A percentile compares a stretch with the other conserved stretches of the same genome.
Conservation (phyloP, 208 protist genomes). For the Crithidia fasciculata region DNA sequence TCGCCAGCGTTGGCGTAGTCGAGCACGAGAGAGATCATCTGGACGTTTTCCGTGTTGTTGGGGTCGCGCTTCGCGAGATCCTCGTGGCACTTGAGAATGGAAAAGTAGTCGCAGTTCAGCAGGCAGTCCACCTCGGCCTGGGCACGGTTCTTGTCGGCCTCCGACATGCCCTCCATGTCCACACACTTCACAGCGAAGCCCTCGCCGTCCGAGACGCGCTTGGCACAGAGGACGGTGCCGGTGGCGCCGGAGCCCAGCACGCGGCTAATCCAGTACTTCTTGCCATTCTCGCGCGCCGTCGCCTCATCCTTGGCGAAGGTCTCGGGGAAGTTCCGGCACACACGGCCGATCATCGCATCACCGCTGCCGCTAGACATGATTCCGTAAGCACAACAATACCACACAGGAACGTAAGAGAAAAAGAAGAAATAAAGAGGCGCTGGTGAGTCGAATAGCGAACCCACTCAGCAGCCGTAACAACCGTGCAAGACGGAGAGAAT, state of each 20-base stretch:
- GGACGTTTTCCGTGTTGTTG: constrained; percentile 51
- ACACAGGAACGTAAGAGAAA: not conserved
- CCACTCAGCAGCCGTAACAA: no score
- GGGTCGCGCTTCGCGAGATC: constrained; percentile 66
- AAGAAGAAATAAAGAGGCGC: not conserved
- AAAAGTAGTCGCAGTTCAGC: constrained; percentile 77
- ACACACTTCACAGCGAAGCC: constrained; percentile 75
- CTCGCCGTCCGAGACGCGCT: constrained; percentile 60
- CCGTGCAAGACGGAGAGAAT: no score
- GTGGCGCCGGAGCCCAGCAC: constrained; percentile 74
- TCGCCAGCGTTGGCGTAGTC: constrained; percentile 90
- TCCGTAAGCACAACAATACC: no score
- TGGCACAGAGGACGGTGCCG: constrained; percentile 62
- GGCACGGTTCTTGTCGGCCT: constrained; percentile 72
- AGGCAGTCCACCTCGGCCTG: constrained; percentile 76
- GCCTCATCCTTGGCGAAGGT: constrained; percentile 77
- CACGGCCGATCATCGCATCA: constrained; percentile 77
- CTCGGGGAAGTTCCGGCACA: constrained; percentile 67
- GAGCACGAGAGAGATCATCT: constrained; percentile 79
- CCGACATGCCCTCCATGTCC: constrained; percentile 78
- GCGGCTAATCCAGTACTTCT: constrained; percentile 84
- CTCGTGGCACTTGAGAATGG: constrained; percentile 84
- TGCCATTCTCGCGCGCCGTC: constrained; percentile 52
- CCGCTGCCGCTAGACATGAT: constrained; percentile 54
- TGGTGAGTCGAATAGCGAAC: no score